Conservation (phyloP, 2,329 filamentous ascomycete genomes). For the Teratosphaeria pseudoeucalypti region DNA sequence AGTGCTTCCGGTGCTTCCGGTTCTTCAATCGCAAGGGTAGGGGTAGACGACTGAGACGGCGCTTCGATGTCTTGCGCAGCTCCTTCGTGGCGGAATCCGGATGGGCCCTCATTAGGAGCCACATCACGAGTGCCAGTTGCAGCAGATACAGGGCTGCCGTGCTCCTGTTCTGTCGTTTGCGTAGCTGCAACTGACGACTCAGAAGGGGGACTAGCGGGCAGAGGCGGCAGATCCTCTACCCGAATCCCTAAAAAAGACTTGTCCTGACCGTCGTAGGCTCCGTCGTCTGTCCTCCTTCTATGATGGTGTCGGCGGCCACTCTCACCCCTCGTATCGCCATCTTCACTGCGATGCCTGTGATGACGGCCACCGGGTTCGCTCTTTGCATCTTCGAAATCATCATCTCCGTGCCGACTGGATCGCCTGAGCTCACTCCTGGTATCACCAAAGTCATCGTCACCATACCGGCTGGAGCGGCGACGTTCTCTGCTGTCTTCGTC, state of each 20-base stretch:
- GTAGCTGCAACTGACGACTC: slow-evolving; percentile 17
- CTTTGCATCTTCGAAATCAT: slow-evolving; percentile 8
- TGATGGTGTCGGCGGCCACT: slow-evolving; percentile 13
- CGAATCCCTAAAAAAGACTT: slow-evolving; percentile 55
- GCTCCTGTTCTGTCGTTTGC: slow-evolving; percentile 17
- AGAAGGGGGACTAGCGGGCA: slow-evolving; percentile 24
- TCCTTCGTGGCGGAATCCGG: background rate
- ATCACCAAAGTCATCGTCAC: slow-evolving; percentile 12
- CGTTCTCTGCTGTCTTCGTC: slow-evolving; percentile 14
- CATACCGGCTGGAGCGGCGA: slow-evolving; percentile 13
- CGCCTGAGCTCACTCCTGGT: slow-evolving; percentile 9
- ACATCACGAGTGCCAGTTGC: slow-evolving; percentile 11
- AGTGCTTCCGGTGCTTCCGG: background rate
- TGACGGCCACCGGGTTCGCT: slow-evolving; percentile 13
- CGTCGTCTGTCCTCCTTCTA: slow-evolving; percentile 15
- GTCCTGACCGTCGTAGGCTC: slow-evolving; percentile 18
- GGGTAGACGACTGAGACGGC: background rate
- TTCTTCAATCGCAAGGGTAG: background rate
- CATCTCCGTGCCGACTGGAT: slow-evolving; percentile 14
- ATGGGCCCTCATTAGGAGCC: background rate
- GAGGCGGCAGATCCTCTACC: slow-evolving; percentile 49
- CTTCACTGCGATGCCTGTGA: slow-evolving; percentile 5
- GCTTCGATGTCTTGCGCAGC: background rate
- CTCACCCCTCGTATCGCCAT: slow-evolving; percentile 9
- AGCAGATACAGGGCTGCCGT: slow-evolving; percentile 24